A percentile compares a stretch with the other conserved stretches of the same genome.
Evolutionary conservation across 306 rosid species (phyloP).

Genomic region (Aeschynomene evenia): DNA sequence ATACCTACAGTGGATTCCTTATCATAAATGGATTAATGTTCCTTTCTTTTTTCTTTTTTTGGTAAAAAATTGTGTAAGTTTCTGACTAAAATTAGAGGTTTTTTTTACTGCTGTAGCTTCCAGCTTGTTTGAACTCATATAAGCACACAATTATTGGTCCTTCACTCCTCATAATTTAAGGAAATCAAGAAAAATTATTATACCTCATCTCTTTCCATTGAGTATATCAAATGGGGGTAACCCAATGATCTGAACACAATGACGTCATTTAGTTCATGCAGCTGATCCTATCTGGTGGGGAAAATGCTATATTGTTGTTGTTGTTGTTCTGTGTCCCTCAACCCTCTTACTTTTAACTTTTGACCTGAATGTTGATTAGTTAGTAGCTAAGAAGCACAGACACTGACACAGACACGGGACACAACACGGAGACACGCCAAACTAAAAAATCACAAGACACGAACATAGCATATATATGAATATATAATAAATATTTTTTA

Average conservation of each 20-base stretch:
- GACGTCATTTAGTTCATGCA: too few relatives aligned
- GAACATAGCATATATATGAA: too few relatives aligned
- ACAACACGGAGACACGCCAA: too few relatives aligned
- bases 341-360: not conserved
- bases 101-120: slow-evolving; percentile 2
- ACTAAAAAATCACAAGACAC: too few relatives aligned
- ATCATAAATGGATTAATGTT: not conserved
- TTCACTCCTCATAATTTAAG: slow-evolving; percentile 10
- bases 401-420: too few relatives aligned
- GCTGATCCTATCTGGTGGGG: not conserved
- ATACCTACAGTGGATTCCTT: not conserved
- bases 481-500: too few relatives aligned
- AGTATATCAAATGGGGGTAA: not conserved
- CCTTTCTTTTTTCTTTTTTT: too few relatives aligned
- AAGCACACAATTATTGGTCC: not conserved
- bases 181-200: not conserved
- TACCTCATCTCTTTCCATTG: not conserved
- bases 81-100: not conserved
- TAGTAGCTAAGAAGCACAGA: too few relatives aligned
- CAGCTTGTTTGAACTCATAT: slow-evolving; percentile 18
- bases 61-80: not conserved
- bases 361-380: slow-evolving; percentile 1
- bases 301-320: not conserved
- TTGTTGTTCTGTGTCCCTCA: not conserved
- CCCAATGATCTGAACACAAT: not conserved